Evolutionary conservation across 805 yeast species (phyloP), one percentile per base, ranked within the genome.

Genomic region (Tetrapisispora fleetii): DNA sequence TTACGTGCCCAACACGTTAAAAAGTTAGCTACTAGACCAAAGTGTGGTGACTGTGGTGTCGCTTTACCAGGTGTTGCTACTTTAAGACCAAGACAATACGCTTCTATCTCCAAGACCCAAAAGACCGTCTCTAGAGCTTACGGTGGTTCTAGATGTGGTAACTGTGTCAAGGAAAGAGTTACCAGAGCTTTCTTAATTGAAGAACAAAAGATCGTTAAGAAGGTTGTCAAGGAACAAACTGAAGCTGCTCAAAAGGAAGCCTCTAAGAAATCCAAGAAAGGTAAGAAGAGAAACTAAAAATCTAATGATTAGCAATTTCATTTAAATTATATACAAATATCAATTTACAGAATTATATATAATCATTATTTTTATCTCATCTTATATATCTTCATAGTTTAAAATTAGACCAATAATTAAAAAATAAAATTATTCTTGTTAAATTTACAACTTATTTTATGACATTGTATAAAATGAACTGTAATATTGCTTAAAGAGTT

Each of bases 201-300:
- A 81, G 99, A 93, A 81, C 98, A 93, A 81, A 95, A 93, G 88
- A 90, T 93, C 63, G 99, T 93, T 73, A 95, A 93, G 90, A 89
- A 95, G 79, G 96, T 93, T 68, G 84, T 93, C 71, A 91, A 91
- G 85, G 96, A 89, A 74, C 87, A 86, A 76, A 84, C 89, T 70
- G 89, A 81, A 67, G 85, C 87, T 78, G 91, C 85, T 70, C 79
- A 81, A 77, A 81, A 76, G 67, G 77, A 72, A 60, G 69, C 70
- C 69, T 66, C 67, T 58, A 63, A 68, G 61, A 56, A 67, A 56
- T 58, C 57, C 49, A 48, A 55, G 54, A 62, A 62, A 58, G 18
- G 40, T 36, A 27, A 18, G 22, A 48, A 39, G 45, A 46, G 30
- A 37, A 37, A 46, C 41, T 46, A 36, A 40, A 36, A 21, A 24